Conservation (phyloP, 2,329 filamentous ascomycete genomes). For the Metarhizium robertsii region DNA sequence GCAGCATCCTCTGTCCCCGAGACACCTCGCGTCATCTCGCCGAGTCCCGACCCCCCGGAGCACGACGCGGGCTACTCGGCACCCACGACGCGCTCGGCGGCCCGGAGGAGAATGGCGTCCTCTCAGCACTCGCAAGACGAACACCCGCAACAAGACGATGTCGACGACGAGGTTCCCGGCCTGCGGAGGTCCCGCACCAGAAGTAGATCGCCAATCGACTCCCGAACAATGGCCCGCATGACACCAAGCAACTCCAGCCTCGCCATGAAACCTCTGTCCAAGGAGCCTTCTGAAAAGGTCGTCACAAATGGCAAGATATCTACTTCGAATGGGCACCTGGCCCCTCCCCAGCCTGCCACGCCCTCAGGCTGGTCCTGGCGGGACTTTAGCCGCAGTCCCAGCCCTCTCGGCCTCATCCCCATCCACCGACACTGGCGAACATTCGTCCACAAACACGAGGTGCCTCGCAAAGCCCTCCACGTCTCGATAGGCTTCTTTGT, state of each 20-base stretch:
- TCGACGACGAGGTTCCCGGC: conserved; percentile 32
- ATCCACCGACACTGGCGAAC: conserved; percentile 87
- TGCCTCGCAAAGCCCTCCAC: conserved; percentile 86
- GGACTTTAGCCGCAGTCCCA: conserved; percentile 83
- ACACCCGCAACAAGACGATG: conserved; percentile 40
- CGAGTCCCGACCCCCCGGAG: conserved; percentile 57
- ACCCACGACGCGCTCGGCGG: conserved; percentile 68
- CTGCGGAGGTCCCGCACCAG: conserved; percentile 57
- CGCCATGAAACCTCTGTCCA: conserved; percentile 17
- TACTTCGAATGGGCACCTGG: conserved; percentile 55
- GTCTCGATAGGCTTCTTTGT: conserved; percentile 95
- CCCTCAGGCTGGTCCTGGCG: conserved; percentile 66
- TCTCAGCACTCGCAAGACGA: conserved; percentile 54
- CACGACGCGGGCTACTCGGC: conserved; percentile 46
- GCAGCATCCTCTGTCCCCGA: conserved; percentile 48
- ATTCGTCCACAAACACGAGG: conserved; percentile 94
- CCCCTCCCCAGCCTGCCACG: conserved; percentile 45
- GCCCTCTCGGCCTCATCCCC: conserved; percentile 86
- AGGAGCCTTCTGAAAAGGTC: conserved; percentile 12
- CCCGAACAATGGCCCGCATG: conserved; percentile 43
- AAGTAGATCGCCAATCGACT: conserved; percentile 58
- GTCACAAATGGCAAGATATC: conserved; percentile 24
- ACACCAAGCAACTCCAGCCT: conserved; percentile 36
- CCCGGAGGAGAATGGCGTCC: conserved; percentile 40
- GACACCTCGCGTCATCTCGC: conserved; percentile 82